These are phyloP conservation scores for Suaeda aralocaspica DNA, from an alignment of 148 eudicot species.

Conservation along the genomic window DNA sequence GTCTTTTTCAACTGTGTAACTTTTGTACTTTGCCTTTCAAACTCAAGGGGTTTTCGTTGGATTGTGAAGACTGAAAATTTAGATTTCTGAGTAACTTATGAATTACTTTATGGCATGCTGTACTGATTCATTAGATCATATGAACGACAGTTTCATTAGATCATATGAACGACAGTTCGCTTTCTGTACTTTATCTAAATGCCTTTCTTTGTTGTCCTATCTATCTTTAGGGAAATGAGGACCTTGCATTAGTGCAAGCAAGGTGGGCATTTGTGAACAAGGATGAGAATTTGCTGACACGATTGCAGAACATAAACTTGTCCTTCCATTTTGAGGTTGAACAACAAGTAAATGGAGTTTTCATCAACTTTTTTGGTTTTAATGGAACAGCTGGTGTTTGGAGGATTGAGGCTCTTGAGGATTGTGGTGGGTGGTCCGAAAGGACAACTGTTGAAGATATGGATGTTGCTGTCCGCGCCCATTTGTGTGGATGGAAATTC, in stretches of 20 bases:
- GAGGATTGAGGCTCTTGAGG: conserved; percentile 93
- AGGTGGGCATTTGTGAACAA: conserved; percentile 93
- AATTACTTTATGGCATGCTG: neutral
- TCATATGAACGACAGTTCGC: neutral
- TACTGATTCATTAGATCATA: neutral
- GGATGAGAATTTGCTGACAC: conserved; percentile 92
- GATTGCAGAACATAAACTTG: conserved; percentile 84
- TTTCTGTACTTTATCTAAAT: conserved; percentile 2
- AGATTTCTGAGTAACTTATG: neutral
- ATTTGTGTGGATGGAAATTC: conserved; percentile 95
- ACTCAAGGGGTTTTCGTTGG: neutral
- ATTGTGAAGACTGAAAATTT: neutral
- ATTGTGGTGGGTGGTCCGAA: conserved; percentile 96
- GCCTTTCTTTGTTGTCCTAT: neutral
- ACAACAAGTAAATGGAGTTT: conserved; percentile 94
- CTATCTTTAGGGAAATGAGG: conserved; percentile 54
- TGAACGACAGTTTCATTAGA: too few relatives aligned
- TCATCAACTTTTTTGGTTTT: conserved; percentile 91
- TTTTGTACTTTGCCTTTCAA: neutral
- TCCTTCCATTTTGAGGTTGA: conserved; percentile 98
- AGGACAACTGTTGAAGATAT: conserved; percentile 97
- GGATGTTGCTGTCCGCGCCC: conserved; percentile 99
- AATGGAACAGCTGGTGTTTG: conserved; percentile 99
- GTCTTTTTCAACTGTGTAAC: neutral
- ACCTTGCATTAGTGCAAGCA: conserved; percentile 87